Conservation (phyloP, 169 alveolate genomes). For the Theileria orientalis region DNA sequence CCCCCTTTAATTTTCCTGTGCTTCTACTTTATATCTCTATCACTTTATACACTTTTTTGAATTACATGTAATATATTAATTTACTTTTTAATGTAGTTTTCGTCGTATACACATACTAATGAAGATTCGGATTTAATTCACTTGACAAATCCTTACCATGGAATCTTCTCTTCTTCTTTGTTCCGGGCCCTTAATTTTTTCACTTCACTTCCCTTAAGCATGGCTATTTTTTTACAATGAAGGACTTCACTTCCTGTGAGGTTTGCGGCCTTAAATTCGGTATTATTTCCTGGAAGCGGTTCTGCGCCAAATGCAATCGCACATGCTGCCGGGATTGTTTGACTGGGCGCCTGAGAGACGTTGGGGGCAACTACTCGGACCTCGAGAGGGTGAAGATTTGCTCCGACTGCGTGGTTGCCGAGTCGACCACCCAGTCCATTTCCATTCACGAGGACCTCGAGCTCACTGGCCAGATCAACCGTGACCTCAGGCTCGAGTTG, state of each 20-base stretch:
- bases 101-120: neutral
- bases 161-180: neutral
- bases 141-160: neutral
- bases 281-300: slow-evolving; percentile 22
- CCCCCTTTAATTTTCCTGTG: slow-evolving; percentile 1
- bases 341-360: slow-evolving; percentile 32
- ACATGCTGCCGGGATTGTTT: slow-evolving; percentile 53
- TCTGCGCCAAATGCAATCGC: slow-evolving; percentile 52
- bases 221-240: neutral
- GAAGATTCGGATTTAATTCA: slow-evolving; percentile 1
- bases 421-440: slow-evolving; percentile 70
- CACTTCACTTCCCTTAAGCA: neutral
- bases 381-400: slow-evolving; percentile 62
- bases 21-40: neutral
- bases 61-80: slow-evolving; percentile 1
- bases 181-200: neutral
- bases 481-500: slow-evolving; percentile 69
- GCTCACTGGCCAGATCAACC: slow-evolving; percentile 73
- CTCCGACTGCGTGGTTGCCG: slow-evolving; percentile 68
- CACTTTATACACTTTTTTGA: neutral
- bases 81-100: neutral
- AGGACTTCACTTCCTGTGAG: slow-evolving; percentile 15
- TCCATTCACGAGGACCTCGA: slow-evolving; percentile 79
- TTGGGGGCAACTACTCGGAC: slow-evolving; percentile 33
- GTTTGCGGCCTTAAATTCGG: slow-evolving; percentile 43